Base-by-base conservation (phyloP, 805 yeast species). In the Yarrowia sp. region DNA sequence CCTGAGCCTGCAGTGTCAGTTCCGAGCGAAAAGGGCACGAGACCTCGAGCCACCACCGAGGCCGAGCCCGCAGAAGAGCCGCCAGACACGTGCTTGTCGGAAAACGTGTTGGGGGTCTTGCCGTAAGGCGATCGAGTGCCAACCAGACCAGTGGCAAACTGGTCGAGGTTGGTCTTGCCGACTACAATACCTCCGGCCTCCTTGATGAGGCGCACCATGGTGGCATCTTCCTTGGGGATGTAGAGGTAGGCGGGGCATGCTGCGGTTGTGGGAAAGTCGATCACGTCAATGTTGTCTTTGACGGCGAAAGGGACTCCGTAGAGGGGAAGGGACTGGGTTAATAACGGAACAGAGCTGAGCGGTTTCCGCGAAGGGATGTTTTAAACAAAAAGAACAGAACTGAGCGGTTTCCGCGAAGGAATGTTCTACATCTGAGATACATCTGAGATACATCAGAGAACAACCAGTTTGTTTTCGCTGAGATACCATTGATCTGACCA, bases 1-100 rank as follows among this genome's bases (percentile, higher is more conserved):
- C 98, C 98, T 7, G 97, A 91, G 24, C 99, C 99, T 10, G 99
- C 99, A 43, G 99, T 94, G 76, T 94, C 99, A 7, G 98, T 95
- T 43, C 98, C 98, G 72, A 94, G 82, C 0, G 97, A 84, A 60
- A 94, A 74, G 40, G 98, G 97, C 17, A 91, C 97, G 58, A 87
- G 81, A 69, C 98, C 98, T 72, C 92, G 84, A 20, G 92, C 94
- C 19, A 92, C 98, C 24, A 88, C 93, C 14, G 88, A 87, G 7
- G 97, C 96, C n/a, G 97, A 91, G 13, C 99, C 99, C 0, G 98
- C 92, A 44, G 96, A 89, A 1, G 97, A 92, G 38, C 99, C 99
- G 64, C 99, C 99, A 68, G 92, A 85, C 17, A 94, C 97, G 75
- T 92, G 92, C 58, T 86, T 81, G 61, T 82, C 79, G 72, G 89